Conservation (phyloP, 768 basidiomycete species). For the Plicaturopsis crispa region DNA sequence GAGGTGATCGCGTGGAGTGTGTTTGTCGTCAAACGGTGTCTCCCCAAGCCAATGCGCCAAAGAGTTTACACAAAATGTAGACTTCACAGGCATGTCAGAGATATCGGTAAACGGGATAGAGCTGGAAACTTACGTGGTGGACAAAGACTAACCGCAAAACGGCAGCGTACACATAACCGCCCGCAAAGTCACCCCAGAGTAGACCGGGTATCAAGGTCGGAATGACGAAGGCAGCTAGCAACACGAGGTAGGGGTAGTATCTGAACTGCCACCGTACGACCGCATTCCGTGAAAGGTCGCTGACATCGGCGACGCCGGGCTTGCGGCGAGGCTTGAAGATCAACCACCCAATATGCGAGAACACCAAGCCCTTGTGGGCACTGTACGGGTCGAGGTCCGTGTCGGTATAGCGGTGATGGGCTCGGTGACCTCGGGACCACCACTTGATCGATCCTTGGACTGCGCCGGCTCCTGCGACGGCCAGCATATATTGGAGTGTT, state of each 20-base stretch:
- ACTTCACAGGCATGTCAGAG: constrained; percentile 36
- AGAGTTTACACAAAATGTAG: constrained; percentile 95
- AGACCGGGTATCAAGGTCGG: constrained; percentile 76
- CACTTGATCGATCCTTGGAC: constrained; percentile 97
- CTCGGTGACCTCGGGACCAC: constrained; percentile 98
- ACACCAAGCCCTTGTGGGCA: constrained; percentile 82
- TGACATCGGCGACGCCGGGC: constrained; percentile 86
- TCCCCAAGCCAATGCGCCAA: constrained; percentile 96
- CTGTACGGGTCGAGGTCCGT: constrained; percentile 96
- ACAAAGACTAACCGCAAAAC: constrained; percentile 76
- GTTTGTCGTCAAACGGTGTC: constrained; percentile 90
- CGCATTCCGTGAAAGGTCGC: constrained; percentile 73
- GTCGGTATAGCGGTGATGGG: constrained; percentile 95
- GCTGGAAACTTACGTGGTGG: constrained; percentile 60
- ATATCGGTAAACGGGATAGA: constrained; percentile 3
- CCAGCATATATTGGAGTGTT: constrained; percentile 80
- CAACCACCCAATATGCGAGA: constrained; percentile 93
- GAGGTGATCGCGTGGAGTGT: constrained; percentile 85
- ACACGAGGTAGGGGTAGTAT: constrained; percentile 64
- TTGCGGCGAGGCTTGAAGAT: constrained; percentile 82
- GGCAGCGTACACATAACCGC: constrained; percentile 84
- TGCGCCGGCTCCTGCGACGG: constrained; percentile 83
- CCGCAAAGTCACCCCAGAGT: constrained; percentile 78
- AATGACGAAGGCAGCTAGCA: constrained; percentile 62
- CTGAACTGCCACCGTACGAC: constrained; percentile 86